Percentiles rank a stretch among this genome's conserved stretches.
Conservation (phyloP, 805 yeast genomes). For the Candida ficus region DNA sequence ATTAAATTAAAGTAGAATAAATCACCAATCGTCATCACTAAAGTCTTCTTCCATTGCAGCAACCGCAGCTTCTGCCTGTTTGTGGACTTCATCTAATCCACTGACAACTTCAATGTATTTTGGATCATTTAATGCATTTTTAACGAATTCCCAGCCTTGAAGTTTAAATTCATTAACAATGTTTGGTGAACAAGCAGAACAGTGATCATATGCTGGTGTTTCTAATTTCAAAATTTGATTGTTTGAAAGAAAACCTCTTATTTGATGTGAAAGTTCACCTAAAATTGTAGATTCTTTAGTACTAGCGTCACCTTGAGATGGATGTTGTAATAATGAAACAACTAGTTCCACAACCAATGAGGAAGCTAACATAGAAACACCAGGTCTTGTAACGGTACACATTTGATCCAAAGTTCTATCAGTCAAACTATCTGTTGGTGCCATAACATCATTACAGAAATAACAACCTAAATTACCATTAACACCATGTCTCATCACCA, state of each 20-base stretch:
- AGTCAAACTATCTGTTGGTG: constrained; percentile 83
- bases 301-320: constrained; percentile 34
- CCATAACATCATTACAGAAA: constrained; percentile 93
- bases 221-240: constrained; percentile 59
- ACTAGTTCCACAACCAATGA: constrained; percentile 81
- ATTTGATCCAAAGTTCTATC: constrained; percentile 92
- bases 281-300: constrained; percentile 34
- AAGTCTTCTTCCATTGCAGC: constrained; percentile 22
- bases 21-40: constrained; percentile 21
- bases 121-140: constrained; percentile 59
- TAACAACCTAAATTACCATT: constrained; percentile 69
- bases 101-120: constrained; percentile 69
- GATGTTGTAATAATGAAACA: constrained; percentile 69
- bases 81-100: constrained; percentile 72
- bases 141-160: constrained; percentile 79
- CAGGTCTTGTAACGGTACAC: constrained; percentile 98
- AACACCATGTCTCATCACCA: constrained; percentile 90
- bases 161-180: constrained; percentile 47
- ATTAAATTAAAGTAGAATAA: not conserved
- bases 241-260: constrained; percentile 75
- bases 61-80: constrained; percentile 50
- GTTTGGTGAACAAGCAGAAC: constrained; percentile 79
- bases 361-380: constrained; percentile 85
- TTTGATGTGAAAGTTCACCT: constrained; percentile 83
- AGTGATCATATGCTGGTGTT: constrained; percentile 68